phyloP scores from a whole-genome alignment of 768 basidiomycete species.

The Trametes gibbosa region DNA sequence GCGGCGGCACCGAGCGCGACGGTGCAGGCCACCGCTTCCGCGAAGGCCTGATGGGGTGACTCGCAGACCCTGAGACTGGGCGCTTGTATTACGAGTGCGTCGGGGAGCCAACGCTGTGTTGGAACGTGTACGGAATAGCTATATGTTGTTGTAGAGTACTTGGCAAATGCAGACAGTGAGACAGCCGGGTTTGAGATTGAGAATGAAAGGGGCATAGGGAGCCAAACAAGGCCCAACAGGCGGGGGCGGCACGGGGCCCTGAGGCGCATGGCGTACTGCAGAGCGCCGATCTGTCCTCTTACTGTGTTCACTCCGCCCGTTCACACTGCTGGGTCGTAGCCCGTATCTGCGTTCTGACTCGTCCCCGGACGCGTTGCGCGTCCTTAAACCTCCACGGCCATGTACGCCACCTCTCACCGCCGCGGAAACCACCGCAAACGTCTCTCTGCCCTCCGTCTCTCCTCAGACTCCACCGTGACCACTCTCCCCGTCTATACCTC shows the following conservation, averaged over 20 bases:
- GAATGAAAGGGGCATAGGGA: neutral
- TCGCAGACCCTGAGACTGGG: neutral
- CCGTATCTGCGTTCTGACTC: constrained; percentile 10
- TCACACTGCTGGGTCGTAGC: neutral
- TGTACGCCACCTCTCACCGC: constrained; percentile 20
- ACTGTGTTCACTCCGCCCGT: neutral
- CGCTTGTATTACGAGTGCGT: neutral
- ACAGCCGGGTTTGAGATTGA: neutral
- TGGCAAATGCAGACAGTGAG: neutral
- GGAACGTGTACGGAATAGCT: neutral
- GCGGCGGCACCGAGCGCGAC: neutral
- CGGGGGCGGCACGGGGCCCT: neutral
- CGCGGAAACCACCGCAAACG: constrained; percentile 51
- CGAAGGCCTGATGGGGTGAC: constrained; percentile 7
- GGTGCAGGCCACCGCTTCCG: neutral
- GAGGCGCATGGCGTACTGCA: neutral
- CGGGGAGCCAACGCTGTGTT: neutral
- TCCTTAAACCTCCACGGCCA: neutral
- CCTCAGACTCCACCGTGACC: constrained; percentile 58
- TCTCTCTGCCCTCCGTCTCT: constrained; percentile 53
- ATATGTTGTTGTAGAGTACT: neutral
- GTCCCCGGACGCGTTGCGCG: constrained; percentile 15
- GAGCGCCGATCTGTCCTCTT: neutral
- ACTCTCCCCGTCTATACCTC: constrained; percentile 66
- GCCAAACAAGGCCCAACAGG: constrained; percentile 16